Evolutionary conservation across 164 flowering plant species (phyloP).

Genomic region (Liquidambar formosana): DNA sequence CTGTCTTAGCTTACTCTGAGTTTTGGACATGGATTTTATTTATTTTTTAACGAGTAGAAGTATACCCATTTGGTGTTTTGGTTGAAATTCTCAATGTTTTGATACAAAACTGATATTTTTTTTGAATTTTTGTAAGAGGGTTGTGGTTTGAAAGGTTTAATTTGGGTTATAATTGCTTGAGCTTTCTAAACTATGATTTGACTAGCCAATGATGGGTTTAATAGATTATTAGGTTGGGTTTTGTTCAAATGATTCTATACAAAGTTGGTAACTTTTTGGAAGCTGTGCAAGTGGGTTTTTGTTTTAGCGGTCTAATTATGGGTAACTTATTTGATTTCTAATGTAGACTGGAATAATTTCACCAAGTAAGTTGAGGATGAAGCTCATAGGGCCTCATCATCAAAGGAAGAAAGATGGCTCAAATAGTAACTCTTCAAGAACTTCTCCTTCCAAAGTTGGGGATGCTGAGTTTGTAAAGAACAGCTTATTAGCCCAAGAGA

Average conservation of each 20-base stretch:
- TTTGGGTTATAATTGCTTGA: neutral
- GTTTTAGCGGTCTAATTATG: neutral
- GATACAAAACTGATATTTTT: neutral
- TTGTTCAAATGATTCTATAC: neutral
- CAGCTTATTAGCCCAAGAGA: conserved; percentile 54
- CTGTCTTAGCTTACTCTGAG: neutral
- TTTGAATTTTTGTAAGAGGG: neutral
- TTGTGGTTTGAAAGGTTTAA: neutral
- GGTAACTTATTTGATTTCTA: neutral
- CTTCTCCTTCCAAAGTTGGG: conserved; percentile 78
- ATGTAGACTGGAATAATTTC: conserved; percentile 81
- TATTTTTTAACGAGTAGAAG: neutral
- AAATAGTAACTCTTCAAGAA: conserved; percentile 69
- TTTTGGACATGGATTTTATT: neutral
- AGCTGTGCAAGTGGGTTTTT: neutral
- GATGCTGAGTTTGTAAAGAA: conserved; percentile 67
- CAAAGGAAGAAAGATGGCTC: conserved; percentile 68
- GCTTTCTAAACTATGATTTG: too few relatives aligned
- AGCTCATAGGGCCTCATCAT: conserved; percentile 65
- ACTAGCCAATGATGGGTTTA: too few relatives aligned
- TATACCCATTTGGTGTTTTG: neutral
- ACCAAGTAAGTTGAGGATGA: conserved; percentile 91
- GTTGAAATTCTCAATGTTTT: neutral
- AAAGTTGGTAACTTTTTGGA: neutral
- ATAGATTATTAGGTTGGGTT: too few relatives aligned